phyloP scores from a whole-genome alignment of 2,329 filamentous ascomycete species.

The Neonectria coccinea region DNA sequence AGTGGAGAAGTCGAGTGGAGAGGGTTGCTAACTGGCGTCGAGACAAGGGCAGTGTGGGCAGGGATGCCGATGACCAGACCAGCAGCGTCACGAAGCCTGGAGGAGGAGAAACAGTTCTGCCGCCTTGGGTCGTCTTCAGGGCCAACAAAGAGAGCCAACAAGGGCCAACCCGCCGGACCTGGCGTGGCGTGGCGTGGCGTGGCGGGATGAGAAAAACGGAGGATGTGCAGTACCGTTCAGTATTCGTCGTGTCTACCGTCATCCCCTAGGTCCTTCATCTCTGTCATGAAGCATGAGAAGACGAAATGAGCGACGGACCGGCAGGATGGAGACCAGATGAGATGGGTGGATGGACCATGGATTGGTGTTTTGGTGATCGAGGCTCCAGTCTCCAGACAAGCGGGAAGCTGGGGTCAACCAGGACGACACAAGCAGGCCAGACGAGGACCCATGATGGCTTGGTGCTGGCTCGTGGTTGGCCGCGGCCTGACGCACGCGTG shows the following conservation, averaged over 20 bases:
- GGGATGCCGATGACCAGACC: constrained; percentile 11
- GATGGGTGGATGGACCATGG: constrained; percentile 3
- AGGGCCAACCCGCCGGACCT: constrained; percentile 1
- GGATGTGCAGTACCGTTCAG: not conserved
- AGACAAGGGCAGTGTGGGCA: constrained; percentile 23
- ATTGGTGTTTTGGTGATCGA: not conserved
- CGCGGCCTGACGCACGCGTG: constrained; percentile 18
- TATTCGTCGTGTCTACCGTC: constrained; percentile 4
- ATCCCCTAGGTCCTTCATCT: constrained; percentile 6
- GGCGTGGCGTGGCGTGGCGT: not conserved
- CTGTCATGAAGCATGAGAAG: constrained; percentile 5
- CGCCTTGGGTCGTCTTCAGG: not conserved
- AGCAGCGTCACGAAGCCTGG: not conserved
- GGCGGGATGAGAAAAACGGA: not conserved
- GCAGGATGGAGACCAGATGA: constrained; percentile 10
- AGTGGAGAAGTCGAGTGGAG: constrained; percentile 24
- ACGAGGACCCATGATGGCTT: constrained; percentile 21
- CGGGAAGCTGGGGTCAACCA: constrained; percentile 29
- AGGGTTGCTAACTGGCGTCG: constrained; percentile 12
- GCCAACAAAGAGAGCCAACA: not conserved
- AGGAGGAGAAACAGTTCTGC: constrained; percentile 5
- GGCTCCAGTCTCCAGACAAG: constrained; percentile 8
- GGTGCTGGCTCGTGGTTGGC: constrained; percentile 20
- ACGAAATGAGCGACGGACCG: constrained; percentile 13
- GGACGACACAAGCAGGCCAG: constrained; percentile 32